These are phyloP conservation scores for Carex cristatella DNA, from an alignment of 176 grass and related monocot species.

Conservation along the genomic window DNA sequence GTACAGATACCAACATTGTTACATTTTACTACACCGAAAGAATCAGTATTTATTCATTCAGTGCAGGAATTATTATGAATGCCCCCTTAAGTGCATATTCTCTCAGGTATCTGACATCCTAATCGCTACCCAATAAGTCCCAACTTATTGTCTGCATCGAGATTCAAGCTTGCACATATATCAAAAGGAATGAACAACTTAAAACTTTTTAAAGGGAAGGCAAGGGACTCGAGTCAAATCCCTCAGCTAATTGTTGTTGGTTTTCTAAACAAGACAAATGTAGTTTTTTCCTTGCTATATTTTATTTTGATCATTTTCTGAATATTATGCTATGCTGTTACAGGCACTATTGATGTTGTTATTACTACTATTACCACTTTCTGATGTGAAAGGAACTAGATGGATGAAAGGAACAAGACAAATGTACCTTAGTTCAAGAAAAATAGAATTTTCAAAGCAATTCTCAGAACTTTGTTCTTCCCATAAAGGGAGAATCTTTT, in stretches of 20 bases:
- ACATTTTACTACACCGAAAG: too few relatives aligned
- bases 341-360: neutral
- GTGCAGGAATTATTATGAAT: too few relatives aligned
- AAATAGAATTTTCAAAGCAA: too few relatives aligned
- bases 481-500: too few relatives aligned
- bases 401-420: too few relatives aligned
- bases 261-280: neutral
- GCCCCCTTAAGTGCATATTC: too few relatives aligned
- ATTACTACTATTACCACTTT: neutral
- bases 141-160: neutral
- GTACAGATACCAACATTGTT: too few relatives aligned
- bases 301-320: neutral
- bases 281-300: neutral
- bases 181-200: neutral
- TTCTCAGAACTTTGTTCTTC: too few relatives aligned
- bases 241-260: neutral
- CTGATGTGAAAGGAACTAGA: too few relatives aligned
- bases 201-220: neutral
- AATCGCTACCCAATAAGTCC: neutral
- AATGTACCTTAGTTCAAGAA: too few relatives aligned
- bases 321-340: neutral
- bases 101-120: neutral
- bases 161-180: neutral
- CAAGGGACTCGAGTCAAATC: neutral
- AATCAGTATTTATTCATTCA: too few relatives aligned